phyloP scores from a whole-genome alignment of 208 protist species.

The Trichomonas vaginalis region DNA sequence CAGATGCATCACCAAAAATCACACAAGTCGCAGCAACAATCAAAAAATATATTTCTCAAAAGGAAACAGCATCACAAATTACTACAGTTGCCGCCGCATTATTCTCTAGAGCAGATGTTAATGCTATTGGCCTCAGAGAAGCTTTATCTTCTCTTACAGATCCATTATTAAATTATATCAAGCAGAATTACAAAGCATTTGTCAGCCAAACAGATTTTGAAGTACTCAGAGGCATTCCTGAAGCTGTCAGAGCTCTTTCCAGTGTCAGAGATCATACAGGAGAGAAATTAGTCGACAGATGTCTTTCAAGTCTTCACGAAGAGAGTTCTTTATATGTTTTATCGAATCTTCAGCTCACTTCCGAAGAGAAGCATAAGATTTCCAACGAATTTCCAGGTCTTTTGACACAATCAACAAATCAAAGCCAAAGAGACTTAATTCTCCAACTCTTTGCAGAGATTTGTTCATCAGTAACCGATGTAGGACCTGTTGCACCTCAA shows the following conservation, averaged over 20 bases:
- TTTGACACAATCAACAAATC: background rate
- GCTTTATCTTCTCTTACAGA: background rate
- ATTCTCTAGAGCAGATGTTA: background rate
- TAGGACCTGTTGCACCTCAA: background rate
- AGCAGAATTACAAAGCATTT: background rate
- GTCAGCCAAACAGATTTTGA: background rate
- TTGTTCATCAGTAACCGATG: background rate
- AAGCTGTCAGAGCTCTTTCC: background rate
- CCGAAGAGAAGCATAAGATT: background rate
- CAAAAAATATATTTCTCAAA: background rate
- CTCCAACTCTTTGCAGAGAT: background rate
- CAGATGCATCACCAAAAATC: background rate
- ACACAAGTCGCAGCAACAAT: background rate
- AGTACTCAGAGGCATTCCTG: background rate
- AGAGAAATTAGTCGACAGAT: background rate
- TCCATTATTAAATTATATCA: background rate
- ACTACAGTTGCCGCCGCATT: background rate
- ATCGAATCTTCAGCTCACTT: background rate
- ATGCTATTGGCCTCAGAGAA: background rate
- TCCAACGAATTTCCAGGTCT: background rate
- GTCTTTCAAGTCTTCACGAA: background rate
- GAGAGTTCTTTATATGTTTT: background rate
- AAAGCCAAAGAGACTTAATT: background rate
- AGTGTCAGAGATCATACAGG: background rate
- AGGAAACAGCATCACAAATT: background rate